Evolutionary conservation across 768 basidiomycete species (phyloP).

Genomic region (Pleurotus salmoneostramineus): DNA sequence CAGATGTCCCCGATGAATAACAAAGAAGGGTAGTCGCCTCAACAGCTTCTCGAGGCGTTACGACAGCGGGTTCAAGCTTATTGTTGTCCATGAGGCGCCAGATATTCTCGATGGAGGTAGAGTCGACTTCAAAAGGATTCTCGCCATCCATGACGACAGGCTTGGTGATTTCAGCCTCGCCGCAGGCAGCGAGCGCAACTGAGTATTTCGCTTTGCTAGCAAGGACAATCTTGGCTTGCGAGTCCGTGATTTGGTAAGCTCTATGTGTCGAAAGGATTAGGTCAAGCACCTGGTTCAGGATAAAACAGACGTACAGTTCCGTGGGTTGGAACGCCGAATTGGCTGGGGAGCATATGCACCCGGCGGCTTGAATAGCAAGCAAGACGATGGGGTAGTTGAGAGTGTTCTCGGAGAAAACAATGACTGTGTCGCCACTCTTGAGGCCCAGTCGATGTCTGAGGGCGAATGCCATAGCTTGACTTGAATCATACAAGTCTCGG

Average conservation of each 20-base stretch:
- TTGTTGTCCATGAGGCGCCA: neutral
- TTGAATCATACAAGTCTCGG: neutral
- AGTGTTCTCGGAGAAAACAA: conserved; percentile 1
- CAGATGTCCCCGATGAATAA: neutral
- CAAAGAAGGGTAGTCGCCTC: neutral
- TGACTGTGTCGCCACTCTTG: neutral
- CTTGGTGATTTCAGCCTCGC: neutral
- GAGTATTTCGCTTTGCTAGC: neutral
- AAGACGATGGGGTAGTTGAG: neutral
- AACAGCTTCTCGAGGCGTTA: neutral
- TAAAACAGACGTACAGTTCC: neutral
- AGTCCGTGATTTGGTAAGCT: neutral
- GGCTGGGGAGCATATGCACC: conserved; percentile 3
- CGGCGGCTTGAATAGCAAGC: neutral
- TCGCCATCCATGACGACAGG: neutral
- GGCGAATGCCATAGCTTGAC: neutral
- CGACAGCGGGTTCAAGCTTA: neutral
- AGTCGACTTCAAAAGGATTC: neutral
- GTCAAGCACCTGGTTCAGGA: neutral
- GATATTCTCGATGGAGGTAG: neutral
- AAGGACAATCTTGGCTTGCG: neutral
- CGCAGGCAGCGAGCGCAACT: neutral
- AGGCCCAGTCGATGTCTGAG: neutral
- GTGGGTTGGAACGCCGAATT: neutral
- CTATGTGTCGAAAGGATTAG: neutral